Conservation (phyloP, 2,329 filamentous ascomycete genomes). For the Claviceps purpurea region DNA sequence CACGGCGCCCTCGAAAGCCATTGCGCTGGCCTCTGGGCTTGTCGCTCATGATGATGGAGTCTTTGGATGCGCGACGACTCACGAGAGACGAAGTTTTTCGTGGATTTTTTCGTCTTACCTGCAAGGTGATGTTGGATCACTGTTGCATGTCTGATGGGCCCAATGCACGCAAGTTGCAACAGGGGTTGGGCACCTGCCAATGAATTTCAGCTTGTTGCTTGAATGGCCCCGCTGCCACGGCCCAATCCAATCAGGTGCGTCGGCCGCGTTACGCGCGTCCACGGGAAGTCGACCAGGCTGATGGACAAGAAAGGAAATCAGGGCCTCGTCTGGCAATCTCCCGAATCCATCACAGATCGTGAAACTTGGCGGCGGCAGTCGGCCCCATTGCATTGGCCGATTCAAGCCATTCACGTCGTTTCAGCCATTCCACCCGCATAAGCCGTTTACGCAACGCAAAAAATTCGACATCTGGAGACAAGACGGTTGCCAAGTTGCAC, state of each 20-base stretch:
- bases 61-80: neutral
- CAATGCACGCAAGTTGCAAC: neutral
- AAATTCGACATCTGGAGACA: too few species aligned
- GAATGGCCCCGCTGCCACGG: neutral
- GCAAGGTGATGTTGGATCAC: neutral
- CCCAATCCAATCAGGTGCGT: neutral
- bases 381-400: neutral
- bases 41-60: neutral
- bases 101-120: neutral
- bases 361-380: neutral
- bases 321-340: conserved; percentile 17
- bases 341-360: neutral
- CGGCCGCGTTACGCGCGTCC: neutral
- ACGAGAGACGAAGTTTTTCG: too few species aligned
- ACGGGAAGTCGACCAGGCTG: neutral
- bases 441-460: too few species aligned
- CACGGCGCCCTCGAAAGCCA: conserved; percentile 2
- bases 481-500: too few species aligned
- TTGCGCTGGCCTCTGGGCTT: conserved; percentile 1
- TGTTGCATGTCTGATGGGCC: too few species aligned
- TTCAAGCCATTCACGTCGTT: neutral
- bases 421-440: neutral
- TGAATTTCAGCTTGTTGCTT: neutral
- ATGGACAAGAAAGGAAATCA: conserved; percentile 8
- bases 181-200: neutral